These are phyloP conservation scores for Pascua guehoae DNA, from an alignment of 1,284 basidiomycete species.

Conservation along the genomic window DNA sequence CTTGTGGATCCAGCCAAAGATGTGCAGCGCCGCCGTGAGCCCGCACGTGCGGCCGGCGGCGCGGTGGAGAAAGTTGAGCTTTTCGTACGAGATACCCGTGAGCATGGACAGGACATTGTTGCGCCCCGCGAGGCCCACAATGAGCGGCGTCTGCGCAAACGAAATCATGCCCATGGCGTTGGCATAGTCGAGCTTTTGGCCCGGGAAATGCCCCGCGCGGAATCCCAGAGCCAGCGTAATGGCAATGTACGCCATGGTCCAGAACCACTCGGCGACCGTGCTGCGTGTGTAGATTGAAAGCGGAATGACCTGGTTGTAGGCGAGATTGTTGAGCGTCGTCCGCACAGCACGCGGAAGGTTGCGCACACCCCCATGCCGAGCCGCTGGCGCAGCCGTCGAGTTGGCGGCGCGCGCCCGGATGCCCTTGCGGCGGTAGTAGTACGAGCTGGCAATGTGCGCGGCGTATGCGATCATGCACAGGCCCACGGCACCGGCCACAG, in stretches of 20 bases:
- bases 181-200: constrained; percentile 8
- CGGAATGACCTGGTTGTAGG: constrained; percentile 14
- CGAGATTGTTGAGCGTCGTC: constrained; percentile 13
- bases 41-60: constrained; percentile 33
- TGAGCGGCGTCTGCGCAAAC: constrained; percentile 59
- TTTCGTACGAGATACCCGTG: constrained; percentile 62
- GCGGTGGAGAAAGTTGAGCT: constrained; percentile 48
- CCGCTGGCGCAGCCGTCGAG: no score
- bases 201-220: neutral
- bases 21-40: constrained; percentile 34
- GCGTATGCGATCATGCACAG: no score
- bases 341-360: no score
- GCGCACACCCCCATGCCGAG: no score
- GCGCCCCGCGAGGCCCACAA: constrained; percentile 61
- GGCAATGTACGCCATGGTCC: constrained; percentile 14
- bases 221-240: constrained; percentile 12
- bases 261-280: constrained; percentile 13
- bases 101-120: constrained; percentile 62
- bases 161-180: constrained; percentile 17
- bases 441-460: no score
- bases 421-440: no score
- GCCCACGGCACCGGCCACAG: no score
- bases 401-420: no score
- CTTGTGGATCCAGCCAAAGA: constrained; percentile 20
- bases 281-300: constrained; percentile 13